A percentile compares a stretch with the other conserved stretches of the same genome.
Conservation (phyloP, 768 basidiomycete species). For the Auricularia sp. region DNA sequence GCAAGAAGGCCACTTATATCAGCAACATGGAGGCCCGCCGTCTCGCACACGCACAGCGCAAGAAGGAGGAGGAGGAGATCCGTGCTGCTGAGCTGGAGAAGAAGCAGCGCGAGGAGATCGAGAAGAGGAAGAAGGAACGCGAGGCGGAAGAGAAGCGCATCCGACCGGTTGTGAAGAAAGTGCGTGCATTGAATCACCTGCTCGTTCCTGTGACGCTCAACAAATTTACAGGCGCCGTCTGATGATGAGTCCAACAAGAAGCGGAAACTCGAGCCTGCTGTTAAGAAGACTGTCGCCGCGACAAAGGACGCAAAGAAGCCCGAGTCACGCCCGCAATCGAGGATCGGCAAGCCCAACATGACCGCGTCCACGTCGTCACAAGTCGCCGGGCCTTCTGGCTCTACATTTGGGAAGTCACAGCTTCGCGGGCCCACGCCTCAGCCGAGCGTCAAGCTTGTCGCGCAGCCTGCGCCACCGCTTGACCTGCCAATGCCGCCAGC, state of each 20-base stretch:
- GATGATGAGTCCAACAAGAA: slow-evolving; percentile 69
- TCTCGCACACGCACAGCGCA: slow-evolving; percentile 56
- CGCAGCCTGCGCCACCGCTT: slow-evolving; percentile 1
- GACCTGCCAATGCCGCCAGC: slow-evolving; percentile 20
- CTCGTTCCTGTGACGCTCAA: slow-evolving; percentile 2
- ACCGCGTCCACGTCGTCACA: slow-evolving; percentile 10
- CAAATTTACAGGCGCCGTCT: slow-evolving; percentile 20
- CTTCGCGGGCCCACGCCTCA: neutral
- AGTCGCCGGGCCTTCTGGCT: slow-evolving; percentile 1
- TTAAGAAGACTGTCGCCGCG: too few species aligned
- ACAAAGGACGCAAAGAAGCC: slow-evolving; percentile 44
- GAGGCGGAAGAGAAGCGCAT: slow-evolving; percentile 66
- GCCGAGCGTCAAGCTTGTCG: slow-evolving; percentile 7
- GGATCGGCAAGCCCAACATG: slow-evolving; percentile 19
- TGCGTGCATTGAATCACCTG: slow-evolving; percentile 12
- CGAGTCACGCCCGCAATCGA: slow-evolving; percentile 12
- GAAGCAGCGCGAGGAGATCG: slow-evolving; percentile 61
- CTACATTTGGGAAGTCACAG: slow-evolving; percentile 9
- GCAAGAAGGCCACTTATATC: slow-evolving; percentile 61
- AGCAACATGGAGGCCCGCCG: slow-evolving; percentile 79
- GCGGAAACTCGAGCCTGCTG: slow-evolving; percentile 51
- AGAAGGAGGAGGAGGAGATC: slow-evolving; percentile 67
- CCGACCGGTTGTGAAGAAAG: slow-evolving; percentile 54
- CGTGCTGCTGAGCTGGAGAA: slow-evolving; percentile 56
- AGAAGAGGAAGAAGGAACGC: slow-evolving; percentile 71